These are phyloP conservation scores for Borovskyia barvae DNA, from an alignment of 208 protist species.

Conservation along the genomic window DNA sequence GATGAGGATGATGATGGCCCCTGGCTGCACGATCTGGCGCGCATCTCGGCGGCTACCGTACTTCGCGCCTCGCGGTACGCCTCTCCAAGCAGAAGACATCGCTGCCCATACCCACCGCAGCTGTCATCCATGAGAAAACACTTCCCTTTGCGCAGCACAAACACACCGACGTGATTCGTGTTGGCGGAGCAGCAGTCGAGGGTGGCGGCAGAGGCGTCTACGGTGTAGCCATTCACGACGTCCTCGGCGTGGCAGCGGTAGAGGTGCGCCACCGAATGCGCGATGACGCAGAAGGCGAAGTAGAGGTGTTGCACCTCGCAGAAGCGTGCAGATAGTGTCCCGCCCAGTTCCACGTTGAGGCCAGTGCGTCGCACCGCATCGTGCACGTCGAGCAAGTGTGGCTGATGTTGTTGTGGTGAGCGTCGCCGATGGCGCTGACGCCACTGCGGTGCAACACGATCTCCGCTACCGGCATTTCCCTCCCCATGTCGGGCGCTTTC, in stretches of 20 bases:
- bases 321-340: conserved; percentile 53
- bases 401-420: neutral
- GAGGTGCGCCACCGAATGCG: conserved; percentile 71
- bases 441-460: neutral
- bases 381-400: conserved; percentile 12
- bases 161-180: conserved; percentile 71
- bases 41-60: neutral
- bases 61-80: conserved; percentile 18
- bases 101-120: conserved; percentile 28
- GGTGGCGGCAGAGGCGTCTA: conserved; percentile 67
- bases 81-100: conserved; percentile 25
- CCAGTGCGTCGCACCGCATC: conserved; percentile 45
- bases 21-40: no score
- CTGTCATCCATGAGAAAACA: conserved; percentile 54
- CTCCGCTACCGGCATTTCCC: neutral
- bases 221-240: conserved; percentile 79
- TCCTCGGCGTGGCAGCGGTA: conserved; percentile 62
- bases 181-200: conserved; percentile 64
- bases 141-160: conserved; percentile 66
- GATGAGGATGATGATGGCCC: neutral
- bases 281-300: conserved; percentile 75
- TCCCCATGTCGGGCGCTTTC: neutral
- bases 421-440: no score
- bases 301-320: conserved; percentile 55
- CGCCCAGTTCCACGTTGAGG: conserved; percentile 69